Base-by-base conservation (phyloP, 495 filamentous ascomycete genomes). In the Staphylotrichum tortipilum region DNA sequence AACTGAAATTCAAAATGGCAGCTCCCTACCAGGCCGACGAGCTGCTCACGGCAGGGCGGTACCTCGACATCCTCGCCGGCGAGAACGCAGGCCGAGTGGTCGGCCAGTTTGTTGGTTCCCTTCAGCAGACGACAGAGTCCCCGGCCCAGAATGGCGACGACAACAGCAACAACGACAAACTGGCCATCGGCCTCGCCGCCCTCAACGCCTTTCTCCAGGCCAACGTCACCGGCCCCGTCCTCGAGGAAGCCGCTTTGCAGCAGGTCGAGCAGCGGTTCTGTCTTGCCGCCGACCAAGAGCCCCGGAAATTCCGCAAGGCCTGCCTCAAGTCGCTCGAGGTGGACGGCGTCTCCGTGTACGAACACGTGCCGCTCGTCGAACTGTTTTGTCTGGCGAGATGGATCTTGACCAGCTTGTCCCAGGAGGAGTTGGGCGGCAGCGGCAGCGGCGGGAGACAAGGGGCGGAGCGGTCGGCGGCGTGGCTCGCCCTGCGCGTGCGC, bases 211-310 rank as follows among this genome's bases (percentile, higher is more conserved):
- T 97, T 64, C 64, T 96, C 18, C 92, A 97, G 56, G 82, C 82
- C 1, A 97, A 88, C 64, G 85, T 96, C 44, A 96, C 92, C 12
- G 92, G 92, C 0, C 94, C 90, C 0, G 69, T 89, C n/a, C 66
- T 91, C 17, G 80, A 82, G 7, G 52, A 58, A 18, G 42, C 11
- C 0, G 14, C 3, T 1, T 18, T 63, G 8, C 39, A 64, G 0
- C 23, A 51, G 0, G 37, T 63, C 7, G 62, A 73, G 33, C 34
- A 41, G 3, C 26, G 29, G 21, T 45, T 59, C 5, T 69, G 1
- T 8, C 8, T 3, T 21, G 18, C 8, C 1, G 19, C 14, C n/a
- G 6, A 22, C 2, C 3, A n/a, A 14, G 6, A 28, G 10, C 26
- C 6, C 26, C 44, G 37, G 12, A 5, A 26, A 0, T 39, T 54